Conservation (phyloP, 2,329 filamentous ascomycete species). For the Pseudonectria foliicola region DNA sequence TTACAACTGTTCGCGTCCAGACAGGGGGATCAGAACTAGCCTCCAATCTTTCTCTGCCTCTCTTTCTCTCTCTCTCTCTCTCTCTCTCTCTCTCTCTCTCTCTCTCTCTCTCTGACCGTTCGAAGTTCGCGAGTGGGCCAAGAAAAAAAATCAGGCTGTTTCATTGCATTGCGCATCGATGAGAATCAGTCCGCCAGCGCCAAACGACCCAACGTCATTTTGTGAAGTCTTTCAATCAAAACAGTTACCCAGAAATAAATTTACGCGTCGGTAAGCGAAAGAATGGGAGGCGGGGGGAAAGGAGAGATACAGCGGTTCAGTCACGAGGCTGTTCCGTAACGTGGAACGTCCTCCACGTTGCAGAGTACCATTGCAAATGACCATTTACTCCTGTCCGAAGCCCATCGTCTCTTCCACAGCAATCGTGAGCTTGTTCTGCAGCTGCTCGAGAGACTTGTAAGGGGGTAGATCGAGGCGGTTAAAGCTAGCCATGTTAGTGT, state of each 20-base stretch:
- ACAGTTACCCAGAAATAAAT: slow-evolving; percentile 26
- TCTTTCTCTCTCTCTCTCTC: too few species aligned
- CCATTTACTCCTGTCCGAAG: slow-evolving; percentile 84
- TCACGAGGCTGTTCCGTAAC: slow-evolving; percentile 11
- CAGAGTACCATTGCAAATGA: slow-evolving; percentile 7
- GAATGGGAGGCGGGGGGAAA: slow-evolving; percentile 12
- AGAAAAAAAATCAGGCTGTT: slow-evolving; percentile 9
- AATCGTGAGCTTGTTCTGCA: slow-evolving; percentile 88
- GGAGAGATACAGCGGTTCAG: slow-evolving; percentile 10
- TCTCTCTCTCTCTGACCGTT: slow-evolving; percentile 7
- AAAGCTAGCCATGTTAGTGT: slow-evolving; percentile 55
- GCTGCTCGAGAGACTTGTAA: slow-evolving; percentile 80
- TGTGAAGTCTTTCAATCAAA: slow-evolving; percentile 25
- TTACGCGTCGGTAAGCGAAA: slow-evolving; percentile 11
- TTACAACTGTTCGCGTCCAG: too few species aligned
- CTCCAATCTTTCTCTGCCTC: slow-evolving; percentile 4
- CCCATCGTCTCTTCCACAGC: slow-evolving; percentile 98
- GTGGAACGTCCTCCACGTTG: slow-evolving; percentile 9
- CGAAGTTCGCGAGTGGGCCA: slow-evolving; percentile 8
- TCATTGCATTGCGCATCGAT: slow-evolving; percentile 18
- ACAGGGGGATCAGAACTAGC: too few species aligned
- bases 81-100: too few species aligned
- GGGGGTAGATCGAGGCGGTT: slow-evolving; percentile 92
- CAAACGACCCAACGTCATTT: slow-evolving; percentile 21
- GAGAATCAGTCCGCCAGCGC: slow-evolving; percentile 24